phyloP scores from a whole-genome alignment of 2,329 filamentous ascomycete genomes.

The Monilinia fructigena region DNA sequence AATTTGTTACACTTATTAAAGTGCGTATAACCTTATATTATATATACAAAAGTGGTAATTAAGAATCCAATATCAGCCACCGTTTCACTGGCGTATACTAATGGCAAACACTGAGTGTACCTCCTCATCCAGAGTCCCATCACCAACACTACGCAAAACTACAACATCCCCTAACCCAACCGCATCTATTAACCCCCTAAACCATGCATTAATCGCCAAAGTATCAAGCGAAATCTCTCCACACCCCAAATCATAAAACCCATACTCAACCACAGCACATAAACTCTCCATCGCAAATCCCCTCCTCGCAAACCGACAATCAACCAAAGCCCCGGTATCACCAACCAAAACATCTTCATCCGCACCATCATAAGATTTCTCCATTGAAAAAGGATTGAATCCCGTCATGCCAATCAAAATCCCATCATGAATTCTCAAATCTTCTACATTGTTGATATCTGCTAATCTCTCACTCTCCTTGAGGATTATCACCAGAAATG shows the following conservation, averaged over 20 bases:
- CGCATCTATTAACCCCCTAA: too few species aligned
- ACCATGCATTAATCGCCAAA: too few species aligned
- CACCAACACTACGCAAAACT: slow-evolving; percentile 20
- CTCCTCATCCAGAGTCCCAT: not conserved
- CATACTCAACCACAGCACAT: slow-evolving; percentile 28
- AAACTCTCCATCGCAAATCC: slow-evolving; percentile 34
- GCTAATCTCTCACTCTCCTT: not conserved
- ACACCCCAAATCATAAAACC: too few species aligned
- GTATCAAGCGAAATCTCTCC: too few species aligned
- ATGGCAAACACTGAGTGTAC: too few species aligned
- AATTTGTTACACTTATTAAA: too few species aligned
- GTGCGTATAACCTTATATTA: too few species aligned
- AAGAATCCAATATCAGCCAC: too few species aligned
- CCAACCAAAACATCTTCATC: not conserved
- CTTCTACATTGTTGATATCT: not conserved
- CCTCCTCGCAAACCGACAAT: slow-evolving; percentile 26
- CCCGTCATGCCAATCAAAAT: slow-evolving; percentile 24
- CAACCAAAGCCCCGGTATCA: slow-evolving; percentile 33
- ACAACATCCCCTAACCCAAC: too few species aligned
- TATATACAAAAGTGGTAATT: too few species aligned
- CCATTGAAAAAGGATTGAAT: slow-evolving; percentile 21
- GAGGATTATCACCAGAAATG: slow-evolving; percentile 19
- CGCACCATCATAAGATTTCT: not conserved
- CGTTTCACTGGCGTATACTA: too few species aligned
- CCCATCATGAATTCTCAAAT: slow-evolving; percentile 19